Evolutionary conservation across 805 yeast genomes (phyloP), one percentile per base, ranked within the genome.

Genomic region (Yueomyces sp.): DNA sequence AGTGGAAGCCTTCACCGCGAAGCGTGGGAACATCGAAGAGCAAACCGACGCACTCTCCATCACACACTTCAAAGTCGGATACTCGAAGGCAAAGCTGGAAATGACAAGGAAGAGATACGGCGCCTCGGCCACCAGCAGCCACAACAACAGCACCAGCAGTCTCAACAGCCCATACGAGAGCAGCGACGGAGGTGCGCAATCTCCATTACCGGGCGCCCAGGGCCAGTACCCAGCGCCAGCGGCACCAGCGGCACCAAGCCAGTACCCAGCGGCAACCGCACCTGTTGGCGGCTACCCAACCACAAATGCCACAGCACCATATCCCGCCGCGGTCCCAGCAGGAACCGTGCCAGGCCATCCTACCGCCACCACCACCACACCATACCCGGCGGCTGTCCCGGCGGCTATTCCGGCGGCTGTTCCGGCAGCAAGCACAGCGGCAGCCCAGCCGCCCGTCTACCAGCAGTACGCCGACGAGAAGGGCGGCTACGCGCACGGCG

Each of bases 1-100:
- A 49, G 71, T 83, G 44, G 90, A 84, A 60, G 81, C 88, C 3
- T 92, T 81, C 65, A 64, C 61, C 32, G 70, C 69, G 49, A 92
- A 92, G 68, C 79, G 94, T 62, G 98, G 97, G 37, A 80, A 86
- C 52, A 76, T 90, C 41, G 94, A 87, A 58, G 96, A 88, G 57
- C 80, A 77, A 56, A 72, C 96, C 2, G 97, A 90, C 59, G 79
- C 84, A 4, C 77, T 92, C 53, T 85, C 88, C n/a, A 73, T 90
- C 45, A 84, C 95, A 2, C 92, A 85, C 56, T 92, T 90, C 72
- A 83, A 85, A 54, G 70, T 85, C 5, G 94, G 95, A 5, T 92
- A 85, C 54, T 94, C 95, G 12, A 85, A 81, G 65, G 68, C 76
- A 47, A 88, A 85, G 63, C 67, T 88, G 47, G 96, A 87, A 55